These are phyloP conservation scores for Bauhinia variegata DNA, from an alignment of 306 rosid genomes.

Conservation along the genomic window DNA sequence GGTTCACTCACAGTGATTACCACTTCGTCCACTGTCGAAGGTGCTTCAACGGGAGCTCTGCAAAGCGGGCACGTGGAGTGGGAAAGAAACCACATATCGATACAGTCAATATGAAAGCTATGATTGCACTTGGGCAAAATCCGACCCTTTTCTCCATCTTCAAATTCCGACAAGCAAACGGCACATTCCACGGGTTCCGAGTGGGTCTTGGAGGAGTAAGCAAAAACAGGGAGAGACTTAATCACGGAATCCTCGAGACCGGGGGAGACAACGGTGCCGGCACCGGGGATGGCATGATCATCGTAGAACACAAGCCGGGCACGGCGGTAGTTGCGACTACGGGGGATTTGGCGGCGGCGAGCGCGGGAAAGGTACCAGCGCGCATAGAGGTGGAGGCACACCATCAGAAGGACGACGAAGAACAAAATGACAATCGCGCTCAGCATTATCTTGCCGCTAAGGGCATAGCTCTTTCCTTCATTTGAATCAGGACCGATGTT, in stretches of 20 bases:
- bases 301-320: conserved; percentile 49
- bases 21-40: conserved; percentile 25
- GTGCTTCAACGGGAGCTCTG: conserved; percentile 59
- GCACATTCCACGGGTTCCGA: conserved; percentile 64
- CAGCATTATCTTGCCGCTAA: conserved; percentile 65
- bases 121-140: conserved; percentile 74
- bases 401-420: conserved; percentile 58
- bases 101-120: conserved; percentile 74
- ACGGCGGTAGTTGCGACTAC: conserved; percentile 42
- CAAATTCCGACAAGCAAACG: conserved; percentile 82
- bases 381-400: conserved; percentile 58
- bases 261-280: neutral
- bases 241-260: conserved; percentile 65
- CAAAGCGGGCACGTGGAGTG: conserved; percentile 88
- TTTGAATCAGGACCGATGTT: neutral
- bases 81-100: conserved; percentile 86
- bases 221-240: conserved; percentile 65
- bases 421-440: conserved; percentile 53
- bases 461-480: conserved; percentile 26
- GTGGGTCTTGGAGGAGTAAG: conserved; percentile 38
- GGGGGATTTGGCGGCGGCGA: conserved; percentile 46
- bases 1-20: conserved; percentile 28
- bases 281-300: conserved; percentile 26
- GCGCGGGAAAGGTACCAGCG: conserved; percentile 56
- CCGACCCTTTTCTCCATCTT: conserved; percentile 70